Evolutionary conservation across 805 yeast genomes (phyloP), one percentile per base, ranked within the genome.

Genomic region (Ogataea pini): DNA sequence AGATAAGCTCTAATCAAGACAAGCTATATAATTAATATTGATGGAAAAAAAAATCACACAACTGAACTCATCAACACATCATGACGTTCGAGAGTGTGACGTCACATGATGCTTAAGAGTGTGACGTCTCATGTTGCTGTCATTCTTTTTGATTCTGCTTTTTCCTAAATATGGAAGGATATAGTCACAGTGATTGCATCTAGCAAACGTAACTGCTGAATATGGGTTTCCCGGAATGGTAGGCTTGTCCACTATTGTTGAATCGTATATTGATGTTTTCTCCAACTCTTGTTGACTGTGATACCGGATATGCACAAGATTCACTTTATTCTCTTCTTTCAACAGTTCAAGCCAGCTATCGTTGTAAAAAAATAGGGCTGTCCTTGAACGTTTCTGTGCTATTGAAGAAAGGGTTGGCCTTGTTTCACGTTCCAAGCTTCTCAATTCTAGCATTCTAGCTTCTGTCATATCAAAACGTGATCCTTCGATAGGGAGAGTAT

Each of bases 171-270:
- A 47, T 4, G 36, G 45, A 3, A 18, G 28, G 6, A 19, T 44
- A 16, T 41, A 31, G 10, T 20, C 32, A 25, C 50, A 47, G 10
- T 14, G 20, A 14, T 38, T 29, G 28, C 50, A 47, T 22, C 41
- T 34, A 10, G 46, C 50, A 36, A 25, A 47, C n/a, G 50, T 47
- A 24, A 47, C 24, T n/a, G 50, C 50, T 20, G 29, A 42, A 22
- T 47, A 47, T 4, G 50, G 50, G 17, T 47, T 47, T 4, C 42
- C 46, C 12, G 27, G 27, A 19, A 45, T 42, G 6, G 46, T 45
- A 16, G 31, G 20, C 14, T 42, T 42, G 24, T 47, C 46, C 37
- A 31, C 28, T 13, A 47, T 14, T 8, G 20, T 6, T 9, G 38
- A 28, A 4, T 27, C 31, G 25, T 24, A 29, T 6, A n/a, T 33